Evolutionary conservation across 805 yeast genomes (phyloP).

Genomic region (Teunomyces aglyptinius): DNA sequence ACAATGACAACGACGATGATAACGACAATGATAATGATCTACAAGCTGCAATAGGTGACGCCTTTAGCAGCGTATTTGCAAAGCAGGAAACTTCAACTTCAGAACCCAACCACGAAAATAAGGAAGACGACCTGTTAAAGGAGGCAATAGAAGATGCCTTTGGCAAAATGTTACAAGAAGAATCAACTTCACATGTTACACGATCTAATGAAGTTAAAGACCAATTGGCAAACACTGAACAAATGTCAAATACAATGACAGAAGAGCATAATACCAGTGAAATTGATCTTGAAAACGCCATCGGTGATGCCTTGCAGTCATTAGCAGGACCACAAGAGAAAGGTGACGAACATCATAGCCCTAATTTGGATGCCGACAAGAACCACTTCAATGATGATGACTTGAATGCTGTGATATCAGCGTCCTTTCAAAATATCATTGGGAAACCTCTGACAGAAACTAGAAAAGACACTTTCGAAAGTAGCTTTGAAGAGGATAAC

Average conservation of each 20-base stretch:
- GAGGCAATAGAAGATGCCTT: neutral
- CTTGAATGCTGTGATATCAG: conserved; percentile 7
- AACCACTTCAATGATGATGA: conserved; percentile 4
- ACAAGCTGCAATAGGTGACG: conserved; percentile 18
- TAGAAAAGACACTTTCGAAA: neutral
- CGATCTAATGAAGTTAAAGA: neutral
- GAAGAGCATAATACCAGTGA: conserved; percentile 7
- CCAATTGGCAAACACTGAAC: neutral
- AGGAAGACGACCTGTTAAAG: neutral
- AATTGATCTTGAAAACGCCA: conserved; percentile 16
- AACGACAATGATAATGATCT: conserved; percentile 5
- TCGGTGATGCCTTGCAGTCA: conserved; percentile 15
- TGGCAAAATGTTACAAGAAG: neutral
- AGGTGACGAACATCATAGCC: neutral
- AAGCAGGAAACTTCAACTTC: neutral
- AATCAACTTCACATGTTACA: neutral
- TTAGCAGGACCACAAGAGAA: neutral
- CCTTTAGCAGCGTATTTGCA: conserved; percentile 11
- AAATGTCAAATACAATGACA: neutral
- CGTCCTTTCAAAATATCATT: neutral
- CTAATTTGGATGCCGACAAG: conserved; percentile 2
- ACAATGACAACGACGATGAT: conserved; percentile 2
- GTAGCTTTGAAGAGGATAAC: neutral
- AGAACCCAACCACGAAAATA: neutral
- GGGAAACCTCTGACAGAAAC: neutral